phyloP scores from a whole-genome alignment of 2,329 filamentous ascomycete species.

The Epichloe glyceriae region DNA sequence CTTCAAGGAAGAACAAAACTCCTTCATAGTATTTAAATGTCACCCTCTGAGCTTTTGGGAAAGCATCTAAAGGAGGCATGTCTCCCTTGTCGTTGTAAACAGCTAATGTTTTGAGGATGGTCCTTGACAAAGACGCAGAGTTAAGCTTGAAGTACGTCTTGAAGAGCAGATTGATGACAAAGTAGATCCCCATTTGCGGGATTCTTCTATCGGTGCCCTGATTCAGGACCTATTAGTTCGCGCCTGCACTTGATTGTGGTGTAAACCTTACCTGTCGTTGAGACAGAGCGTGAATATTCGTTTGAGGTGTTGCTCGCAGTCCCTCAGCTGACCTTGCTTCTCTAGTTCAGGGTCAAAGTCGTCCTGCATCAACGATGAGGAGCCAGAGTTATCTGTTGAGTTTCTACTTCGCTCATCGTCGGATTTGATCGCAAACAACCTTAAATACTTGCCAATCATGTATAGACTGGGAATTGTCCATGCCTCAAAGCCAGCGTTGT shows the following conservation, averaged over 20 bases:
- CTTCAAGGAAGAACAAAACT: conserved; percentile 85
- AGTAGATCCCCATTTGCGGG: conserved; percentile 96
- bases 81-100: conserved; percentile 60
- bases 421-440: conserved; percentile 80
- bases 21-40: conserved; percentile 96
- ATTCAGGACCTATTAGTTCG: background rate
- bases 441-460: conserved; percentile 70
- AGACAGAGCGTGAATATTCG: conserved; percentile 84
- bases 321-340: conserved; percentile 76
- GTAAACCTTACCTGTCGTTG: conserved; percentile 71
- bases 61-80: conserved; percentile 65
- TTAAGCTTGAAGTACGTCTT: conserved; percentile 98
- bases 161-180: conserved; percentile 87
- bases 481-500: conserved; percentile 59
- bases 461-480: conserved; percentile 94
- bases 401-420: conserved; percentile 51
- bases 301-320: conserved; percentile 82
- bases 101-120: conserved; percentile 70
- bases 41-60: conserved; percentile 81
- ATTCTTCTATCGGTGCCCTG: conserved; percentile 73
- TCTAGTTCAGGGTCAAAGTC: conserved; percentile 66
- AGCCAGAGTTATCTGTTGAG: conserved; percentile 22
- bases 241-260: background rate
- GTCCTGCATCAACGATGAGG: conserved; percentile 50
- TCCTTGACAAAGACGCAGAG: conserved; percentile 77